Base-by-base conservation (phyloP, 129 eudicot genomes). In the Saposhnikovia divaricata region DNA sequence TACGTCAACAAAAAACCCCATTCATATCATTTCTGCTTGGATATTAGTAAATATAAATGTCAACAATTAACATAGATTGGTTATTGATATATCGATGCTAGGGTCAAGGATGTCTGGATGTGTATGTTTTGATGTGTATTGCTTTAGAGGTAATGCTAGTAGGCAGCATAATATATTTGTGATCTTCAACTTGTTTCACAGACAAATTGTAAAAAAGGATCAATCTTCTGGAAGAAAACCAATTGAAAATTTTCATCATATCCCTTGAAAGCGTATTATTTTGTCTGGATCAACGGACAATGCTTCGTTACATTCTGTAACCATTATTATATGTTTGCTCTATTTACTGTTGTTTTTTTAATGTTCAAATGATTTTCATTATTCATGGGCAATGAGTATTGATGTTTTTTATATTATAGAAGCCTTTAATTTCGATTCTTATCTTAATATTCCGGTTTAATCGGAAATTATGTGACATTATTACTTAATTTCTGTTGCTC, bases 401-500 rank as follows among this genome's bases (percentile, higher is more conserved):
- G 66, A 23, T 59, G 66, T 23, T 27, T 68, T 27, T 9, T 27
- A 31, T 68, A 21, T 31, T 68, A 5, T 11, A 12, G 40, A 28
- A 15, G 21, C 73, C 21, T 66, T 25, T 27, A 66, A 66, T 66
- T 28, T 13, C 40, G 11, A 13, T 66, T 27, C 71, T n/a, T 28
- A 27, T 31, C 72, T n/a, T 31, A 28, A 27, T 14, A 28, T 4
- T 66, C 39, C 13, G 72, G 18, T 66, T 66, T 28, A n/a, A 25
- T 44, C 48, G 39, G 31, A n/a, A 39, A 53, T 6, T 44, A n/a
- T 74, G 77, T 11, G 31, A 23, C 50, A 6, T 31, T 13, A 13
- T 74, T 25, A 73, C 6, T 43, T 9, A 25, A 44, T 45, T 27
- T 28, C 50, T 46, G 53, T n/a, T 87, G 81, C 72, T 73, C 59